phyloP scores from a whole-genome alignment of 345 rosid species.

The Hibiscus syriacus region DNA sequence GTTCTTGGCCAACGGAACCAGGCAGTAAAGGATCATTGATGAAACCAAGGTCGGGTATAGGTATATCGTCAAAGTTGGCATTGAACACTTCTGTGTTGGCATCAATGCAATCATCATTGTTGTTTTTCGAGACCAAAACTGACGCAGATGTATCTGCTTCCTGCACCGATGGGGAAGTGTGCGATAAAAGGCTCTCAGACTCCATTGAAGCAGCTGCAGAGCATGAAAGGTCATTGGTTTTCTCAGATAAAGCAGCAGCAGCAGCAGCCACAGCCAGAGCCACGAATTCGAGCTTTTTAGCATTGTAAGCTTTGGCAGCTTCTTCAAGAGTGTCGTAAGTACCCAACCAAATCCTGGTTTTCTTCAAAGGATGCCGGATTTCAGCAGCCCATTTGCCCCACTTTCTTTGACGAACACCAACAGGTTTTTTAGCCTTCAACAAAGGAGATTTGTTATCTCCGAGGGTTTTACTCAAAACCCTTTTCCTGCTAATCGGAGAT shows the following conservation, averaged over 20 bases:
- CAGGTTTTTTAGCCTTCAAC: slow-evolving; percentile 14
- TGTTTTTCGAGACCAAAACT: slow-evolving; percentile 3
- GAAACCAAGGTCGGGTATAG: slow-evolving; percentile 40
- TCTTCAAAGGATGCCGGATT: slow-evolving; percentile 55
- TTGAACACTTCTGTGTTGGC: slow-evolving; percentile 12
- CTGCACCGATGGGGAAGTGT: slow-evolving; percentile 39
- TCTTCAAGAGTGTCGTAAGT: slow-evolving; percentile 63
- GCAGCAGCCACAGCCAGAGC: slow-evolving; percentile 27
- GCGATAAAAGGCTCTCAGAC: slow-evolving; percentile 43
- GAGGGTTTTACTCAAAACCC: slow-evolving; percentile 18
- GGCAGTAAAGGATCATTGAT: slow-evolving; percentile 31
- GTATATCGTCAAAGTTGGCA: slow-evolving; percentile 28
- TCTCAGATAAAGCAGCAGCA: slow-evolving; percentile 24
- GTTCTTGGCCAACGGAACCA: slow-evolving; percentile 25
- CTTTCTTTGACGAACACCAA: slow-evolving; percentile 75
- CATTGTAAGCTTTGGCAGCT: slow-evolving; percentile 67
- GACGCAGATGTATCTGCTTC: slow-evolving; percentile 44
- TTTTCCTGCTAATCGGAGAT: slow-evolving; percentile 19
- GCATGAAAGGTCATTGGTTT: slow-evolving; percentile 11
- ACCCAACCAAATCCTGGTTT: slow-evolving; percentile 68
- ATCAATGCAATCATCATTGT: slow-evolving; percentile 12
- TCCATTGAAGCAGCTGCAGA: slow-evolving; percentile 23
- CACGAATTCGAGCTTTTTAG: slow-evolving; percentile 54
- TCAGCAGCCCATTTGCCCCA: slow-evolving; percentile 99
- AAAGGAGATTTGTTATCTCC: not conserved